These are phyloP conservation scores for Pulveroboletus ravenelii DNA, from an alignment of 768 basidiomycete genomes.

Conservation along the genomic window DNA sequence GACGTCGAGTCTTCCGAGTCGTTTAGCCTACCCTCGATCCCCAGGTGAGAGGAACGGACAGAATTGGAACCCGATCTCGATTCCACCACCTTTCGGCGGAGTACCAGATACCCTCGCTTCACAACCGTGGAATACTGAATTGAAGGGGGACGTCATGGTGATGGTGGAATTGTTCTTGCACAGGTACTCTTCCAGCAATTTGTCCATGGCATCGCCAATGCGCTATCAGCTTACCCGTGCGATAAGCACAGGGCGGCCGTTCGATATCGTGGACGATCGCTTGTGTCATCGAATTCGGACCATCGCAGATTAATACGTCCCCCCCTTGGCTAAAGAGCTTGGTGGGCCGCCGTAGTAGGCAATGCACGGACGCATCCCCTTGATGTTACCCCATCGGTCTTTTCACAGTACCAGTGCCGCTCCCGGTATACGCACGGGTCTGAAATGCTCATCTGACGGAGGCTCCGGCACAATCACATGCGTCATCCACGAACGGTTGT, in stretches of 20 bases:
- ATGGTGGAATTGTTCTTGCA: not conserved
- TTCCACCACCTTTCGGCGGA: not conserved
- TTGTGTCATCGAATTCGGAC: not conserved
- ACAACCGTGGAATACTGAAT: not conserved
- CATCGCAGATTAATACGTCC: not conserved
- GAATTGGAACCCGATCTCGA: not conserved
- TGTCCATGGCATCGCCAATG: not conserved
- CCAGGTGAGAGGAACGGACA: not conserved
- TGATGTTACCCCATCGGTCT: slow-evolving; percentile 12
- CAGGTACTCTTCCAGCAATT: not conserved
- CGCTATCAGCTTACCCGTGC: no score
- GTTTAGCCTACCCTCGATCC: not conserved
- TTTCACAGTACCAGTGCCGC: not conserved
- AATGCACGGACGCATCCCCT: not conserved
- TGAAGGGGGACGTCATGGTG: not conserved
- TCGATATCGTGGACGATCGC: no score
- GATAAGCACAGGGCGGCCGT: no score
- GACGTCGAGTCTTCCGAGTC: not conserved
- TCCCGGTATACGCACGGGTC: not conserved
- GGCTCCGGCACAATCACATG: no score
- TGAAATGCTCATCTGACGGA: no score
- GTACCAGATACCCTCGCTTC: not conserved
- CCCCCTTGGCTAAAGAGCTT: not conserved
- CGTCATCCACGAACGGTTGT: not conserved
- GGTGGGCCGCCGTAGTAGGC: no score